phyloP scores from a whole-genome alignment of 75 land plant genomes.

The Larix kaempferi region DNA sequence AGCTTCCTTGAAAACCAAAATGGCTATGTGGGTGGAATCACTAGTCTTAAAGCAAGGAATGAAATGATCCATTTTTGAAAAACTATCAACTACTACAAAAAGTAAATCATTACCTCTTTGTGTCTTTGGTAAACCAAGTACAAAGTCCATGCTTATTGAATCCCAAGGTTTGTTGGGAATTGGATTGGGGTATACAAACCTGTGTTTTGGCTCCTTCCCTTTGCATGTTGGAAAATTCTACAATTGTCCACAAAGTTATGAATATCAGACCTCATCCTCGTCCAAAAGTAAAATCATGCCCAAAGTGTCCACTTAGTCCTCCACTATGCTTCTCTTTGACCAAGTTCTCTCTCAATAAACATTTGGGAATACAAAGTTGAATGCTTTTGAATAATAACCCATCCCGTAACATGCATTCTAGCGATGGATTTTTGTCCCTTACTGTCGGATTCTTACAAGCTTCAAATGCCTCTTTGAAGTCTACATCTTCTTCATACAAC shows the following conservation, averaged over 20 bases:
- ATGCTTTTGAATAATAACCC: neutral
- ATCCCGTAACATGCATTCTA: too few relatives aligned
- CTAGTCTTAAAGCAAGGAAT: neutral
- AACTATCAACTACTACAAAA: too few relatives aligned
- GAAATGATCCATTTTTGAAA: neutral
- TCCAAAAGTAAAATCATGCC: too few relatives aligned
- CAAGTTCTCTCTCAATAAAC: neutral
- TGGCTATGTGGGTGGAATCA: too few relatives aligned
- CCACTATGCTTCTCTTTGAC: neutral
- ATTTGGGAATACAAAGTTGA: neutral
- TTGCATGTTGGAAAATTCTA: neutral
- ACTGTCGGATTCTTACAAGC: neutral
- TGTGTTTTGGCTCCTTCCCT: neutral
- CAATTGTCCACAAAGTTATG: too few relatives aligned
- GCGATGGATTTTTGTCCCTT: neutral
- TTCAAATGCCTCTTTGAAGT: neutral
- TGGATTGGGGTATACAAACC: too few relatives aligned
- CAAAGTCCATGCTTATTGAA: neutral
- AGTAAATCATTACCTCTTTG: too few relatives aligned
- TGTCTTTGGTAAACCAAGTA: too few relatives aligned
- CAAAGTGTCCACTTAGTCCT: neutral
- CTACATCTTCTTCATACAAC: too few relatives aligned
- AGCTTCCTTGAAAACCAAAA: too few relatives aligned
- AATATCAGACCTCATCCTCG: too few relatives aligned
- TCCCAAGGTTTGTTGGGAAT: neutral